Percentiles rank a stretch among this genome's conserved stretches.
These are phyloP conservation scores for Saccharomycopsis olivae DNA, from an alignment of 805 yeast species.

Conservation along the genomic window DNA sequence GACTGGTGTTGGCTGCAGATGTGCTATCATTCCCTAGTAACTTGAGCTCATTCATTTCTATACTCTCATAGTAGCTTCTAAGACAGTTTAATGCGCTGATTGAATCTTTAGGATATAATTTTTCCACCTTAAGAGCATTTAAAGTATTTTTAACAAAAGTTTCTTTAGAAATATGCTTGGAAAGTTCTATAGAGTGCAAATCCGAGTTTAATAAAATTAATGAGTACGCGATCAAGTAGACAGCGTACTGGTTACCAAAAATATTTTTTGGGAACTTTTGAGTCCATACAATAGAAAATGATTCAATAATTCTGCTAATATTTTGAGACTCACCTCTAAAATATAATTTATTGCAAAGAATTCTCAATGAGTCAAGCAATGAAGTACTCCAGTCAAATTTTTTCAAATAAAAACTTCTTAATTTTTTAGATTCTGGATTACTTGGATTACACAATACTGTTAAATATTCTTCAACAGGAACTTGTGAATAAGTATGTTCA, in stretches of 20 bases:
- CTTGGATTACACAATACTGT: slow-evolving; percentile 14
- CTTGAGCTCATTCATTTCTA: slow-evolving; percentile 14
- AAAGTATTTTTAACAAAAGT: slow-evolving; percentile 26
- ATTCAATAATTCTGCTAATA: slow-evolving; percentile 82
- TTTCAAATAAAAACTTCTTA: slow-evolving; percentile 14
- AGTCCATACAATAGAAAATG: slow-evolving; percentile 16
- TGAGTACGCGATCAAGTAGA: slow-evolving; percentile 41
- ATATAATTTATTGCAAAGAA: slow-evolving; percentile 72
- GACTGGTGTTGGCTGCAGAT: background rate
- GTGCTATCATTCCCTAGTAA: slow-evolving; percentile 6
- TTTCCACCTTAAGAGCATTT: slow-evolving; percentile 22
- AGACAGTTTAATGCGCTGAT: slow-evolving; percentile 13
- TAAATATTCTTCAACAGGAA: slow-evolving; percentile 18
- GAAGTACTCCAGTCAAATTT: slow-evolving; percentile 12
- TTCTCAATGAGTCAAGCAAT: slow-evolving; percentile 37
- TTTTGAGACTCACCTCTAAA: slow-evolving; percentile 97
- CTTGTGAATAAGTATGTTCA: slow-evolving; percentile 8
- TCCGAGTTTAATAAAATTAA: slow-evolving; percentile 46
- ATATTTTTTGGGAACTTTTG: slow-evolving; percentile 19
- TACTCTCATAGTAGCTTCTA: slow-evolving; percentile 16
- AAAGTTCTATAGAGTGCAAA: slow-evolving; percentile 33
- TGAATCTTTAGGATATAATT: slow-evolving; percentile 16
- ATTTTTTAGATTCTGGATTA: slow-evolving; percentile 14
- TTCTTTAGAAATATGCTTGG: slow-evolving; percentile 24
- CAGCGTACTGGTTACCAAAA: slow-evolving; percentile 40